Base-by-base conservation (phyloP, 2,329 filamentous ascomycete species). In the Pseudogymnoascus sp. region DNA sequence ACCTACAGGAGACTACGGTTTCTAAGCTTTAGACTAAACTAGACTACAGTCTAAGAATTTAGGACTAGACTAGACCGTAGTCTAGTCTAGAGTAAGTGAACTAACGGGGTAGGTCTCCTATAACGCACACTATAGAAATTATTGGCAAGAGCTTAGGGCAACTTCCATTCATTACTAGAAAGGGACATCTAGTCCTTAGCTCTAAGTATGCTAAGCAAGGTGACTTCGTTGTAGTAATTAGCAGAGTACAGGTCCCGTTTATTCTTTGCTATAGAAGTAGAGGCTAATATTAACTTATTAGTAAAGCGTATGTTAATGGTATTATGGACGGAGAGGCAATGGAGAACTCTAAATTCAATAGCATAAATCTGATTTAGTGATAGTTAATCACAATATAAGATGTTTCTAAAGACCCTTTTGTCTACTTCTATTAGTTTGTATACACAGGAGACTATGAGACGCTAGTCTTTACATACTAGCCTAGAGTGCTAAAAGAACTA, bases 231-330 rank as follows among this genome's bases (percentile, higher is more conserved):
- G 59, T 61, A 13, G 4, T 63, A 17, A 63, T 65, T 26, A 59
- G 33, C 26, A 40, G 64, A 10, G 60, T n/a, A 21, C 64, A 65
- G 29, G 42, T 65, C 46, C 64, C 64, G 11, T 61, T 63, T 61
- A 40, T 65, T 33, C 31, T 63, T 31, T 42, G 61, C 19, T 33
- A 31, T 37, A 38, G 21, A 29, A 46, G 19, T 23, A 61, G 62
- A 33, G 65, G 64, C 19, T 35, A 64, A 50, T 72, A 65, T 62
- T 61, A 64, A 23, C 66, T 72, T 23, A 59, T 72, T 21, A 69
- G 71, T 2, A 69, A 71, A 53, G 65, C 67, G 19, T 72, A 72
- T 64, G 66, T 71, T 1, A 65, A 71, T 42, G 70, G 70, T 7
- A 65, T 71, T 6, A 70, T 70, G 67, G 65, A 70, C 35, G 70